Evolutionary conservation across 2,329 filamentous ascomycete genomes (phyloP).

Genomic region (Corinectria fuckeliana): DNA sequence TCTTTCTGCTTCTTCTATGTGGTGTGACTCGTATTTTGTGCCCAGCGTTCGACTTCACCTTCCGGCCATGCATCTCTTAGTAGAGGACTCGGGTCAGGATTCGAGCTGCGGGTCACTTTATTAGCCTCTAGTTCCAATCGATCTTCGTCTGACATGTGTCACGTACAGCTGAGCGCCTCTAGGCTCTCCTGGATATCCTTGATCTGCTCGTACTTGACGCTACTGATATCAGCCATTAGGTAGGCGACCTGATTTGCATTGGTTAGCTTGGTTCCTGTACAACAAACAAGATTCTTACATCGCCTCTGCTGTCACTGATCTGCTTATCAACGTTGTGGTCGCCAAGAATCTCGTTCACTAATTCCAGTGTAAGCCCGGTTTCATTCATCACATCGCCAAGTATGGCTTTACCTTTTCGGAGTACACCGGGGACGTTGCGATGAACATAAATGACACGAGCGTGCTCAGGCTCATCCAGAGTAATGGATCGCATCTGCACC

Average conservation of each 20-base stretch:
- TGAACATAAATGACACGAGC: constrained; percentile 97
- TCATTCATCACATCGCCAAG: neutral
- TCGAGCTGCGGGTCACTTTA: constrained; percentile 43
- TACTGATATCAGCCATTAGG: constrained; percentile 96
- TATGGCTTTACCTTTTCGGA: constrained; percentile 70
- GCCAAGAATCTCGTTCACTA: constrained; percentile 91
- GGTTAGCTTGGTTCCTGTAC: neutral
- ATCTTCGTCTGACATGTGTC: neutral
- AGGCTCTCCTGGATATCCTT: constrained; percentile 85
- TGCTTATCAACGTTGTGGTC: constrained; percentile 99
- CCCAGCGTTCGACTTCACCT: constrained; percentile 22
- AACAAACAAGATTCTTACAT: constrained; percentile 60
- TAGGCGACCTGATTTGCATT: constrained; percentile 72
- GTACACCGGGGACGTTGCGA: constrained; percentile 92
- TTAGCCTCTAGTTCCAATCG: constrained; percentile 4
- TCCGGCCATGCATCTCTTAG: constrained; percentile 36
- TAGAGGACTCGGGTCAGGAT: constrained; percentile 57
- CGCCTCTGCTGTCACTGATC: constrained; percentile 93
- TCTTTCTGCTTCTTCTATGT: neutral
- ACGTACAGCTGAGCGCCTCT: constrained; percentile 79
- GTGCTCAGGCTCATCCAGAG: constrained; percentile 86
- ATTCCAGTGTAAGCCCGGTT: constrained; percentile 1
- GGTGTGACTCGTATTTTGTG: neutral
- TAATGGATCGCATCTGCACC: constrained; percentile 86
- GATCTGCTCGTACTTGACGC: constrained; percentile 80